Conservation (phyloP, 1,139 yeast genomes). For the Zygoascus hellenicus region DNA sequence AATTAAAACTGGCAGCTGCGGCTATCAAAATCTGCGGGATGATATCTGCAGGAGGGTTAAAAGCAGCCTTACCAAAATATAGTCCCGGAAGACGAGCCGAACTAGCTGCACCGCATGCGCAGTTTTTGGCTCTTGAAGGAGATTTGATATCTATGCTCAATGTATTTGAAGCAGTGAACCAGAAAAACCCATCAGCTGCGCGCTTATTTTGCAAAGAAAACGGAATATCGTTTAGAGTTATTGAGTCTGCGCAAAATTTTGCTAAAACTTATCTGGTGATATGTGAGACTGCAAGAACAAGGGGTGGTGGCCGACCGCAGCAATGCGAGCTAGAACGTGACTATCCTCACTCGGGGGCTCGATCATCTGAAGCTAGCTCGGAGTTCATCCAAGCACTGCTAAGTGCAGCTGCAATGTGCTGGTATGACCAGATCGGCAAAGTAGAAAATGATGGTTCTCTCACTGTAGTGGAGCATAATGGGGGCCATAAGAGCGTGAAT, state of each 20-base stretch:
- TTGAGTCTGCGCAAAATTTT: too few species aligned
- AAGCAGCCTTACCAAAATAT: slow-evolving; percentile 25
- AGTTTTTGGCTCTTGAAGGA: slow-evolving; percentile 78
- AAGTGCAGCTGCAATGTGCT: slow-evolving; percentile 16
- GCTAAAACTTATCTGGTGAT: too few species aligned
- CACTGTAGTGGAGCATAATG: background rate
- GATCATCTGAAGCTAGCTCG: slow-evolving; percentile 1
- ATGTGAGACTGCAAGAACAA: too few species aligned
- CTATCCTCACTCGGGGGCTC: slow-evolving; percentile 3
- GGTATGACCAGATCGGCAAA: slow-evolving; percentile 20
- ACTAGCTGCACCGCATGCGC: slow-evolving; percentile 53
- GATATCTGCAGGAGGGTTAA: slow-evolving; percentile 65
- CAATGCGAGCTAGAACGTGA: too few species aligned
- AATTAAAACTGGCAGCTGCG: background rate
- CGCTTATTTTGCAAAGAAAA: slow-evolving; percentile 8
- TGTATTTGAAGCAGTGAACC: slow-evolving; percentile 61
- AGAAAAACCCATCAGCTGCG: slow-evolving; percentile 29
- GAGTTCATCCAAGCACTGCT: slow-evolving; percentile 14
- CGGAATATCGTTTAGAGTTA: slow-evolving; percentile 3
- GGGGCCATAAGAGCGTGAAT: background rate
- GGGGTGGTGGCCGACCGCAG: too few species aligned
- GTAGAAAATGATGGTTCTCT: background rate
- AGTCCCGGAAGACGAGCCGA: slow-evolving; percentile 21
- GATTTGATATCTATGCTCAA: slow-evolving; percentile 80
- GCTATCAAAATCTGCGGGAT: slow-evolving; percentile 36